These are phyloP conservation scores for Davidsoniella neocaledoniae DNA, from an alignment of 2,329 filamentous ascomycete species.

Conservation along the genomic window DNA sequence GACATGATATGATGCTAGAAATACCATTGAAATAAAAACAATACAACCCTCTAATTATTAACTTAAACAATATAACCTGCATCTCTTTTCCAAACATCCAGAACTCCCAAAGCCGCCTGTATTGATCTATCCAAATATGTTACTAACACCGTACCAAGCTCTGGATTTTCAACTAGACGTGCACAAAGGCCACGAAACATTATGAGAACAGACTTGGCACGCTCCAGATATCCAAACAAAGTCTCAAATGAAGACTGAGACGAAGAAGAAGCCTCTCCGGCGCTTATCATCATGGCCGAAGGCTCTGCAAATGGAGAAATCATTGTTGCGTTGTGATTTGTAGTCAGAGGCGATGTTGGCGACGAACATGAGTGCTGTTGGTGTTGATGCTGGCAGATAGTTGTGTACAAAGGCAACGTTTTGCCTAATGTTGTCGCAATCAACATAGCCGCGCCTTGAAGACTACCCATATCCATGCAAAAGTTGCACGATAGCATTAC, in stretches of 20 bases:
- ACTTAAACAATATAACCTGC: neutral
- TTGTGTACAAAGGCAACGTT: slow-evolving; percentile 16
- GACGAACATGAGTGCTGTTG: neutral
- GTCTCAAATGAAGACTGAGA: too few species aligned
- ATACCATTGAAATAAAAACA: too few species aligned
- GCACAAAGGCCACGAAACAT: too few species aligned
- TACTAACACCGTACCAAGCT: neutral
- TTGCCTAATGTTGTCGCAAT: slow-evolving; percentile 33
- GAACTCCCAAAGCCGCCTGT: slow-evolving; percentile 25
- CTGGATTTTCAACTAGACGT: neutral
- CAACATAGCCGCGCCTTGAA: slow-evolving; percentile 30
- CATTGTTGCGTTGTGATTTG: neutral
- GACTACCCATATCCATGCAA: slow-evolving; percentile 27
- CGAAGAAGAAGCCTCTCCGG: too few species aligned
- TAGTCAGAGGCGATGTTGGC: neutral
- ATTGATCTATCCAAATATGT: slow-evolving; percentile 21
- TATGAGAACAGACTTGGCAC: too few species aligned
- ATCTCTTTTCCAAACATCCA: slow-evolving; percentile 22
- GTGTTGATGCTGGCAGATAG: too few species aligned
- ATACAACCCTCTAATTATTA: too few species aligned
- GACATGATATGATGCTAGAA: too few species aligned
- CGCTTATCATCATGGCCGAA: neutral
- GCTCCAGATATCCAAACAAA: too few species aligned
- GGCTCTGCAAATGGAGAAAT: neutral
- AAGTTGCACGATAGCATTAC: slow-evolving; percentile 28